Evolutionary conservation across 108 stramenopile genomes (phyloP), one percentile per base, ranked within the genome.

Genomic region (Parmales sp.): DNA sequence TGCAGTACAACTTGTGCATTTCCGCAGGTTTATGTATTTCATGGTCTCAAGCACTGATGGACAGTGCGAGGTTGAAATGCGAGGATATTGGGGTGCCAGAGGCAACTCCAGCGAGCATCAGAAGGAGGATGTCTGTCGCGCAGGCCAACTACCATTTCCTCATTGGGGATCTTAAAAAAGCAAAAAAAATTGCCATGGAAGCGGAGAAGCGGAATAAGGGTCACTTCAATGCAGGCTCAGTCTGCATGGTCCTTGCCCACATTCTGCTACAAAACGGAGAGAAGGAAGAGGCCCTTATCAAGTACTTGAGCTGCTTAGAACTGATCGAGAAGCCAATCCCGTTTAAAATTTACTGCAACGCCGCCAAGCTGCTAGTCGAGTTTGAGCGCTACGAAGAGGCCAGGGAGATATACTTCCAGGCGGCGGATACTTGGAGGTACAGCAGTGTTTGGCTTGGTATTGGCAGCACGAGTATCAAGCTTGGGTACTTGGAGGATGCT

Each of bases 401-500:
- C 4, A 28, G 54, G 26, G 54, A 60, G 54, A 34, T 34, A 28
- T 34, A 34, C 31, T 60, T 60, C 31, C 26, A 34, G 31, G 54
- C 54, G 2, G 54, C 54, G n/a, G 36, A 60, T 28, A 60, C 31
- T 20, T 60, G 54, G 54, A 60, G 31, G n/a, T 60, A 60, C 28
- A 4, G 9, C 31, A 28, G 28, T 34, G 54, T 60, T 16, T 60
- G 54, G 54, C 54, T 60, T 28, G 36, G 26, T 34, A 60, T 60
- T 34, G 20, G 29, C 54, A 60, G 36, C 31, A 34, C 54, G 54
- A 60, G 54, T 34, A 60, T 60, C 28, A 60, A 60, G 28, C 28
- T 60, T 4, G 54, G 26, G 29, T 60, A 60, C 28, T 16, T 26
- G 2, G 54, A 60, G 54, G 54, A 60, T 20, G 54, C 54, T 16